Conservation (phyloP, 495 filamentous ascomycete genomes). For the Astrothelium subdiscretum region DNA sequence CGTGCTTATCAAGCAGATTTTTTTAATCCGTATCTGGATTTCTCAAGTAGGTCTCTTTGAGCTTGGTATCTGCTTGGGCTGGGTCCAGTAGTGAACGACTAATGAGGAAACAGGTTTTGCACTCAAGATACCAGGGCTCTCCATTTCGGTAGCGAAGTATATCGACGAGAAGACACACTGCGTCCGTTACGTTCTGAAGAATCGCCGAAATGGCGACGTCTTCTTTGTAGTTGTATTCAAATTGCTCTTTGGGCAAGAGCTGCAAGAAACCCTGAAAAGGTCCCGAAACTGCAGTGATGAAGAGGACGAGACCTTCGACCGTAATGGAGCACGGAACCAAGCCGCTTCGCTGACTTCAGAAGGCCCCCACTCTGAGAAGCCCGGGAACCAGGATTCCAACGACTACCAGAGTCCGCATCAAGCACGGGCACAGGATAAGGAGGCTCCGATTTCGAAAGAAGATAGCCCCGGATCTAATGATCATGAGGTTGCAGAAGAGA, state of each 20-base stretch:
- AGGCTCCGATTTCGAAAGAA: too few relatives aligned
- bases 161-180: slow-evolving; percentile 29
- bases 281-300: slow-evolving; percentile 1
- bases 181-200: slow-evolving; percentile 29
- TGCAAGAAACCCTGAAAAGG: slow-evolving; percentile 15
- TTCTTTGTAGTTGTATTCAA: slow-evolving; percentile 26
- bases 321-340: not conserved
- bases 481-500: too few relatives aligned
- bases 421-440: not conserved
- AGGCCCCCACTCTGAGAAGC: not conserved
- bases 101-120: slow-evolving; percentile 15
- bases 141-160: slow-evolving; percentile 24
- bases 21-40: slow-evolving; percentile 80
- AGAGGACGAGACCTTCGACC: not conserved
- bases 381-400: not conserved
- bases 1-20: slow-evolving; percentile 68
- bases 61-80: not conserved
- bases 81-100: not conserved
- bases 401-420: not conserved
- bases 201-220: slow-evolving; percentile 23
- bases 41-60: slow-evolving; percentile 41
- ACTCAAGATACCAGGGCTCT: slow-evolving; percentile 27
- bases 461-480: too few relatives aligned
- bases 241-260: slow-evolving; percentile 24
- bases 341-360: not conserved